Base-by-base conservation (phyloP, 2,329 filamentous ascomycete genomes). In the Coniochaeta ligniaria region DNA sequence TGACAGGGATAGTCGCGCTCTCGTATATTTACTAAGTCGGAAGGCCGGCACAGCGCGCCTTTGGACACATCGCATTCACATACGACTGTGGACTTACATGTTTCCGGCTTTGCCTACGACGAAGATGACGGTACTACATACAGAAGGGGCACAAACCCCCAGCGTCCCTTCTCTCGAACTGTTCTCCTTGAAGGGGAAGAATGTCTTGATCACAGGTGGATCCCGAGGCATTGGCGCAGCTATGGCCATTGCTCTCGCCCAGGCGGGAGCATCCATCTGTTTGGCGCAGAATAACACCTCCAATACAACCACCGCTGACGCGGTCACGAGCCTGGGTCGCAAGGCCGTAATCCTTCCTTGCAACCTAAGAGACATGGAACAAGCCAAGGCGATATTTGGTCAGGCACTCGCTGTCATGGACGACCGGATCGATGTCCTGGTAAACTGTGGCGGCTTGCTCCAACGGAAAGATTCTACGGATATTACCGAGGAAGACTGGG, bases 171-270 rank as follows among this genome's bases (percentile, higher is more conserved):
- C 57, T 5, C 38, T 45, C 11, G 20, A 43, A 14, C 38, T 58
- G 2, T 58, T 58, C 38, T 58, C 57, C 9, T 38, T 58, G 11
- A 47, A 58, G 38, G 57, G 57, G 2, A 58, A 58, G 57, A 31
- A 58, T 58, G 38, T 33, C 7, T 47, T 58, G 35, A 58, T 58
- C 24, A 58, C 57, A 2, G 57, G 57, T 16, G 57, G 57, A 36
- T 58, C 57, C 3, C 8, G 57, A 47, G 57, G 57, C 38, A 58
- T 58, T 33, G 57, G 57, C 6, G 57, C 57, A 45, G 57, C 57
- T 6, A 58, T 58, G 57, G 57, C 57, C 36, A 41, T 45, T 43
- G 57, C 57, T 24, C 57, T 58, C 11, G 57, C 38, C 2, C 20
- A 58, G 9, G 57, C 57, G 5, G 57, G 57, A 11, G 57, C 57